phyloP scores from a whole-genome alignment of 257 asterid species.

The Nicotiana knightiana region DNA sequence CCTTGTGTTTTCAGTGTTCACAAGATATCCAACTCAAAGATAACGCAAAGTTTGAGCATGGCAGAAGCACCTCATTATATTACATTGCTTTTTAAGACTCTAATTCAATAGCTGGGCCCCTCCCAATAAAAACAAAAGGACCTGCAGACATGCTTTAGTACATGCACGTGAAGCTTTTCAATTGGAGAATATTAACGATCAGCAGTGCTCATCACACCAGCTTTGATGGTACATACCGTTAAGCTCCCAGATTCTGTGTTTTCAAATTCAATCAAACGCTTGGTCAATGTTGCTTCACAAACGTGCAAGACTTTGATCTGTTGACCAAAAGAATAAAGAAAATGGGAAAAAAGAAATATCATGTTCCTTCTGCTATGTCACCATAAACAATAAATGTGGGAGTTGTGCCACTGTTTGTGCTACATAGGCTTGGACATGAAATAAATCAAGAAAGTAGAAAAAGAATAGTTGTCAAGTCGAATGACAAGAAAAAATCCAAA shows the following conservation, averaged over 20 bases:
- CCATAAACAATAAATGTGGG: neutral
- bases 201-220: neutral
- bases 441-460: neutral
- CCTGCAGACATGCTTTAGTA: neutral
- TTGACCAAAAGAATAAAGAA: neutral
- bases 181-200: neutral
- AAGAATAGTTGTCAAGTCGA: neutral
- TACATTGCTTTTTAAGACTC: neutral
- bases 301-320: slow-evolving; percentile 77
- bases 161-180: neutral
- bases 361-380: neutral
- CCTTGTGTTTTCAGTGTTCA: neutral
- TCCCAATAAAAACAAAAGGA: neutral
- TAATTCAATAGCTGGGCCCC: neutral
- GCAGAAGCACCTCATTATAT: neutral
- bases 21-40: neutral
- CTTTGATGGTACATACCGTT: slow-evolving; percentile 46
- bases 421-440: neutral
- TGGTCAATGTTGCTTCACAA: slow-evolving; percentile 80
- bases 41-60: neutral
- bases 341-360: neutral
- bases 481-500: neutral
- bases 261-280: slow-evolving; percentile 87
- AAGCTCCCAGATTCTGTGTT: slow-evolving; percentile 76
- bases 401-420: neutral